Evolutionary conservation across 495 filamentous ascomycete genomes (phyloP).

Genomic region (Neurospora cerealis): DNA sequence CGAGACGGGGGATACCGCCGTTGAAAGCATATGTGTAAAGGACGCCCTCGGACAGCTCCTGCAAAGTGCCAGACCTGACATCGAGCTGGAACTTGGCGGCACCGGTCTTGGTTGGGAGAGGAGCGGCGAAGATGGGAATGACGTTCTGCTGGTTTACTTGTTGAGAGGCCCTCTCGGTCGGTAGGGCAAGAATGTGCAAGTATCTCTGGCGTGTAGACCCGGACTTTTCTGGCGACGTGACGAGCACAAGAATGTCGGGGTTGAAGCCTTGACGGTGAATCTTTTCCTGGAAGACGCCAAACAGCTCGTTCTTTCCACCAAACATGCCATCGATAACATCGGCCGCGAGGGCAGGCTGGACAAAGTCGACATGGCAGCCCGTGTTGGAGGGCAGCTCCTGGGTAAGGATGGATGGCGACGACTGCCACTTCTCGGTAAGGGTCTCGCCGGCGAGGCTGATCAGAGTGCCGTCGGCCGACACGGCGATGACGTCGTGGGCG

Average conservation of each 20-base stretch:
- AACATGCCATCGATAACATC: constrained; percentile 37
- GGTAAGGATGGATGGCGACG: constrained; percentile 20
- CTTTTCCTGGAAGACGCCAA: constrained; percentile 29
- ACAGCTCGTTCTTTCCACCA: constrained; percentile 27
- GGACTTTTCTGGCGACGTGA: constrained; percentile 20
- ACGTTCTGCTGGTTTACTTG: constrained; percentile 12
- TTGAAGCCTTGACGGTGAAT: constrained; percentile 29
- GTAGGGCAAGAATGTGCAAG: constrained; percentile 36
- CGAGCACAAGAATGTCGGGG: constrained; percentile 37
- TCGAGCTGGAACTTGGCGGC: constrained; percentile 40
- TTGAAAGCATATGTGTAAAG: constrained; percentile 44
- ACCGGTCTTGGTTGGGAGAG: constrained; percentile 10
- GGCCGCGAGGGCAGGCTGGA: constrained; percentile 22
- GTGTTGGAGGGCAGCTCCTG: constrained; percentile 25
- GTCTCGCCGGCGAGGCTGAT: constrained; percentile 30
- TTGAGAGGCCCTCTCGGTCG: constrained; percentile 18
- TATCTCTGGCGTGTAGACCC: constrained; percentile 16
- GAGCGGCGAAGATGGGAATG: constrained; percentile 18
- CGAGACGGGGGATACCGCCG: constrained; percentile 35
- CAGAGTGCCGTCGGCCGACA: constrained; percentile 30
- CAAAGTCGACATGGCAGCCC: constrained; percentile 30
- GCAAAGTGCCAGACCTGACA: constrained; percentile 43
- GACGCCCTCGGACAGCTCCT: constrained; percentile 34
- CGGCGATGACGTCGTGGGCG: constrained; percentile 26
- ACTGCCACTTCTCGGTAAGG: constrained; percentile 30